Conservation (phyloP, 2,329 filamentous ascomycete species). For the Exophiala alcalophila region DNA sequence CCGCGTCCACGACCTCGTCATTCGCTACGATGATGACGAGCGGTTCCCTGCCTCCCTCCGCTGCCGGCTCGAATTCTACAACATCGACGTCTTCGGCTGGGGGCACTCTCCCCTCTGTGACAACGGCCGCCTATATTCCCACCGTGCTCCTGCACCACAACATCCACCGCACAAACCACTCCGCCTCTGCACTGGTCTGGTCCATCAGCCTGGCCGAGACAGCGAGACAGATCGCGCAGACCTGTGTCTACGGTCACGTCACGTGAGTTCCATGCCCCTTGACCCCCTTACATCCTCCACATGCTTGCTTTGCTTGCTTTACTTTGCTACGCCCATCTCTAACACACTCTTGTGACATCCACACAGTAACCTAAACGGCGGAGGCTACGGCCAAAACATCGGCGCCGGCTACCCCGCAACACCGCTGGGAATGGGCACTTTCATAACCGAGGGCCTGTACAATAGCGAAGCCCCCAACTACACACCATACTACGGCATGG, state of each 20-base stretch:
- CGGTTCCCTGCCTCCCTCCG: neutral
- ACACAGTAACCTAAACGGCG: slow-evolving; percentile 50
- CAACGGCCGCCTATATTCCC: slow-evolving; percentile 24
- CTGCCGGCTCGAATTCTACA: neutral
- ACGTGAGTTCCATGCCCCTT: no score
- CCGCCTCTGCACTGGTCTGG: slow-evolving; percentile 63
- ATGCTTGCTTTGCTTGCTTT: neutral
- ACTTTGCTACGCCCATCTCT: neutral
- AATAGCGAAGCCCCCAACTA: slow-evolving; percentile 66
- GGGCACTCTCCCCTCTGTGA: slow-evolving; percentile 17
- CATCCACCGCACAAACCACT: slow-evolving; percentile 78
- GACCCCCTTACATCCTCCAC: slow-evolving; percentile 61
- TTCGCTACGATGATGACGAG: neutral
- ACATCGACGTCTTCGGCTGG: slow-evolving; percentile 6
- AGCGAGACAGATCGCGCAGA: slow-evolving; percentile 61
- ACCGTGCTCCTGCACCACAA: slow-evolving; percentile 70
- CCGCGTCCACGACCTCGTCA: neutral
- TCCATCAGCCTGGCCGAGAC: slow-evolving; percentile 59
- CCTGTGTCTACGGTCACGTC: slow-evolving; percentile 72
- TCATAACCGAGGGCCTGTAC: slow-evolving; percentile 83
- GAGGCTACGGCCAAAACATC: slow-evolving; percentile 86
- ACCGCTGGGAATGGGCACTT: slow-evolving; percentile 51
- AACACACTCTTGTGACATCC: slow-evolving; percentile 5
- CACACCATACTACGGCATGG: slow-evolving; percentile 52
- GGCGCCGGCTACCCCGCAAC: slow-evolving; percentile 58